Percentiles rank a stretch among this genome's conserved stretches.
phyloP scores from a whole-genome alignment of 2,329 filamentous ascomycete species.

The Neonectria hederae region DNA sequence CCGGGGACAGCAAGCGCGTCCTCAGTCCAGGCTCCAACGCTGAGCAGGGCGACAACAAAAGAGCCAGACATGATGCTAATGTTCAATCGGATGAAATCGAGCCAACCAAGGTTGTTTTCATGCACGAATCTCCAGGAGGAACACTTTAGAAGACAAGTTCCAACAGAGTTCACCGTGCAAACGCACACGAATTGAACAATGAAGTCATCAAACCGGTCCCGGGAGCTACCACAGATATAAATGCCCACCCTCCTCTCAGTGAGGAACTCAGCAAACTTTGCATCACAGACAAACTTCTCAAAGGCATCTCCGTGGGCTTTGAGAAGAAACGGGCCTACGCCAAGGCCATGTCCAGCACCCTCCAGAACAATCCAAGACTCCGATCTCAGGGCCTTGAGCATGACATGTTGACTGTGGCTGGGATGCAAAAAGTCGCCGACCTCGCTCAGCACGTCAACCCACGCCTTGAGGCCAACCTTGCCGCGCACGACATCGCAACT shows the following conservation, averaged over 20 bases:
- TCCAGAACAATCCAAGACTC: neutral
- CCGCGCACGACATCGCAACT: neutral
- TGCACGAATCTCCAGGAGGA: slow-evolving; percentile 31
- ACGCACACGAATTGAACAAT: neutral
- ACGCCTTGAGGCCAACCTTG: neutral
- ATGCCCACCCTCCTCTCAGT: neutral
- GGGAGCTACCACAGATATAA: neutral
- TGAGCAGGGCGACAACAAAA: neutral
- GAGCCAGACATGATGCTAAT: neutral
- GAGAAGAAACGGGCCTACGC: slow-evolving; percentile 16
- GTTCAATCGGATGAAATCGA: neutral
- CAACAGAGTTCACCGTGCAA: neutral
- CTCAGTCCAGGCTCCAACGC: neutral
- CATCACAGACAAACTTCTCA: slow-evolving; percentile 31
- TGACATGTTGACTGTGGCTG: slow-evolving; percentile 13
- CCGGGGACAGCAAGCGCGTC: neutral
- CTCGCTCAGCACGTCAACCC: slow-evolving; percentile 11
- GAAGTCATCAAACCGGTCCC: neutral
- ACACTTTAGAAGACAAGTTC: slow-evolving; percentile 27
- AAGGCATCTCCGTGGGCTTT: slow-evolving; percentile 33
- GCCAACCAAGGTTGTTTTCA: slow-evolving; percentile 6
- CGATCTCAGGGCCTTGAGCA: neutral
- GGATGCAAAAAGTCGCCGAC: slow-evolving; percentile 23
- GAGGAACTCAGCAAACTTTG: slow-evolving; percentile 26
- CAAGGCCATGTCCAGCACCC: neutral